Evolutionary conservation across 2,329 filamentous ascomycete species (phyloP), one percentile per base, ranked within the genome.

Genomic region (Monilinia polystroma): DNA sequence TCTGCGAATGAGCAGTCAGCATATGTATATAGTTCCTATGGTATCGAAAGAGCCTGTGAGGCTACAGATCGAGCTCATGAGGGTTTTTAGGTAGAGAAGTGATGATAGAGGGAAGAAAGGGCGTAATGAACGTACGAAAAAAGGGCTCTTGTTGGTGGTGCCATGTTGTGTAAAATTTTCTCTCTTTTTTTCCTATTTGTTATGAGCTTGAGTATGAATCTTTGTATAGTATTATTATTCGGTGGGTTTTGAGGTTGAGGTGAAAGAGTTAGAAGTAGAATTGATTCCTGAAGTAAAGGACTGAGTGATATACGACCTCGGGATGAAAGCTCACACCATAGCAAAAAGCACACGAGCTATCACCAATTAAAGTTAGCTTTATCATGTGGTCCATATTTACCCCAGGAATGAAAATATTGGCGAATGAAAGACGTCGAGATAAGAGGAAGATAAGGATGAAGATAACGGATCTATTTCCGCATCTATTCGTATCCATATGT

Each of bases 1-100:
- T 66, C 71, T 71, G 32, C 71, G 71, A 43, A 73, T 75, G 29
- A n/a, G 11, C 29, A 26, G 58, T 60, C 51, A 60, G 64, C 11
- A 54, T 53, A 29, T 4, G 12, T 32, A 8, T 10, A 11, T 32
- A 38, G 26, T 6, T 18, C 2, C 16, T 43, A 43, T 18, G 43
- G n/a, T 2, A 53, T 23, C 26, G 12, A 3, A 18, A 26, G 45
- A 55, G 23, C 18, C 26, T 4, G 23, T 45, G 12, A n/a, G 7
- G 8, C 10, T 12, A 16, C 23, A 55, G n/a, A 20, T 32, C 20
- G 4, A n/a, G 26, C 12, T n/a, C 23, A 45, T 41, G 45, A 4
- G 18, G 12, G 41, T 14, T 4, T 14, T 16, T 43, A 43, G 41
- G 41, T 6, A 14, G 41, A 43, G 35, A 45, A 43, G 26, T 10